phyloP scores from a whole-genome alignment of 1,284 basidiomycete genomes.

The Fomitopsis pinicola region DNA sequence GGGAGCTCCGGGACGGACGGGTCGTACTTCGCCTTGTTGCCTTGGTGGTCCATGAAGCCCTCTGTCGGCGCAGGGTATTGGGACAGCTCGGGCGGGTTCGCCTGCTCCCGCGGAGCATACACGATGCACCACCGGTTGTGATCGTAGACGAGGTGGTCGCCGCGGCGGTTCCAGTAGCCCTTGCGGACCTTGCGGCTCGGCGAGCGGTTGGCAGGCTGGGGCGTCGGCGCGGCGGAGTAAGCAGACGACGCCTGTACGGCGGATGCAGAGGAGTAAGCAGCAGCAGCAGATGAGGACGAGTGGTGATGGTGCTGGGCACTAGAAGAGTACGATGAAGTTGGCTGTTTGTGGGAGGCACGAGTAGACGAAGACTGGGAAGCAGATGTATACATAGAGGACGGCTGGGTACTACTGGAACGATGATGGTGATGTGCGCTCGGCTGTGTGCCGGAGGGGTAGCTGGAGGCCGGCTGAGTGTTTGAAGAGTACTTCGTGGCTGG shows the following conservation, averaged over 20 bases:
- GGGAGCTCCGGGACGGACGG: conserved; percentile 48
- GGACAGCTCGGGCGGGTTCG: conserved; percentile 53
- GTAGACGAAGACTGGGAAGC: neutral
- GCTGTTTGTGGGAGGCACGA: neutral
- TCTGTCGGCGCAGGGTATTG: conserved; percentile 49
- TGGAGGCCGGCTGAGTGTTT: neutral
- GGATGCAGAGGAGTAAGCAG: conserved; percentile 17
- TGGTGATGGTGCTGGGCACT: neutral
- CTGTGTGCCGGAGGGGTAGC: neutral
- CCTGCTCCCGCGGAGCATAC: conserved; percentile 48
- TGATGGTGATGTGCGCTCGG: neutral
- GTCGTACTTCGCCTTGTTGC: conserved; percentile 36
- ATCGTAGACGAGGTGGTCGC: conserved; percentile 55
- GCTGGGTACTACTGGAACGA: neutral
- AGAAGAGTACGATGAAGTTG: neutral
- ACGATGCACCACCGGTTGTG: conserved; percentile 47
- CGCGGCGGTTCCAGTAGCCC: conserved; percentile 67
- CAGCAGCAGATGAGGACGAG: neutral
- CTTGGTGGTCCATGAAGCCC: conserved; percentile 50
- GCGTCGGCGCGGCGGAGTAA: conserved; percentile 2
- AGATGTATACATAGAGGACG: neutral
- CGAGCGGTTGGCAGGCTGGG: neutral
- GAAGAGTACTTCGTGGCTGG: no score
- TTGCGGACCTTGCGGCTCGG: conserved; percentile 31
- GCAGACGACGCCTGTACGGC: conserved; percentile 20